Evolutionary conservation across 176 grass and related monocot genomes (phyloP).

Genomic region (Hsuehochloa calcarea): DNA sequence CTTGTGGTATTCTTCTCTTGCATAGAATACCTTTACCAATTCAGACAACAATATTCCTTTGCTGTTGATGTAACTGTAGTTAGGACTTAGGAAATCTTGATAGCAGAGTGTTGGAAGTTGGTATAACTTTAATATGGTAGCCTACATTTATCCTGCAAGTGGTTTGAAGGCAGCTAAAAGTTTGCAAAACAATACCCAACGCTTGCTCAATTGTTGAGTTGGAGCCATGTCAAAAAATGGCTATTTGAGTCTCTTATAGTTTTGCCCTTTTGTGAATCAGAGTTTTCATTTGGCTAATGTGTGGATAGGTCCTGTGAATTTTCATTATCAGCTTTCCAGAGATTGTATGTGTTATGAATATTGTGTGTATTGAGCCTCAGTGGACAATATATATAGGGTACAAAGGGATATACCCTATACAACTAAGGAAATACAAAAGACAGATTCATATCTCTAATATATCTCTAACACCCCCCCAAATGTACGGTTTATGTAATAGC

Average conservation of each 20-base stretch:
- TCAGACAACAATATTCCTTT: not conserved
- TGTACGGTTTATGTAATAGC: no score
- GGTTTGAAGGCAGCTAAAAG: not conserved
- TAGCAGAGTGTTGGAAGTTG: not conserved
- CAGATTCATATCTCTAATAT: no score
- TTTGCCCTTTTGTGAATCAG: not conserved
- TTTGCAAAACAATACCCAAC: not conserved
- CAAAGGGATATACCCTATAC: no score
- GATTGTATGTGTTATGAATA: no score
- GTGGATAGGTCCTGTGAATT: not conserved
- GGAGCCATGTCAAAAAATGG: not conserved
- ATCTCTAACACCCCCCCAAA: no score
- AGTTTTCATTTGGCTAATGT: not conserved
- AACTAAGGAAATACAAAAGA: no score
- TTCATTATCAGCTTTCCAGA: not conserved
- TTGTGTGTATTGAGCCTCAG: no score
- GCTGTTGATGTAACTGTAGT: not conserved
- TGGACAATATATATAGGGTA: no score
- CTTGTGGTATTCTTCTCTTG: not conserved
- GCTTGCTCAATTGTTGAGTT: not conserved
- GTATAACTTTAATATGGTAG: not conserved
- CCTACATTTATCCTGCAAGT: not conserved
- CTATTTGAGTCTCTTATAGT: not conserved
- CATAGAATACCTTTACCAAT: not conserved
- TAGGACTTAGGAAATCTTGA: not conserved